Evolutionary conservation across 495 filamentous ascomycete genomes (phyloP).

Genomic region (Parathielavia appendiculata): DNA sequence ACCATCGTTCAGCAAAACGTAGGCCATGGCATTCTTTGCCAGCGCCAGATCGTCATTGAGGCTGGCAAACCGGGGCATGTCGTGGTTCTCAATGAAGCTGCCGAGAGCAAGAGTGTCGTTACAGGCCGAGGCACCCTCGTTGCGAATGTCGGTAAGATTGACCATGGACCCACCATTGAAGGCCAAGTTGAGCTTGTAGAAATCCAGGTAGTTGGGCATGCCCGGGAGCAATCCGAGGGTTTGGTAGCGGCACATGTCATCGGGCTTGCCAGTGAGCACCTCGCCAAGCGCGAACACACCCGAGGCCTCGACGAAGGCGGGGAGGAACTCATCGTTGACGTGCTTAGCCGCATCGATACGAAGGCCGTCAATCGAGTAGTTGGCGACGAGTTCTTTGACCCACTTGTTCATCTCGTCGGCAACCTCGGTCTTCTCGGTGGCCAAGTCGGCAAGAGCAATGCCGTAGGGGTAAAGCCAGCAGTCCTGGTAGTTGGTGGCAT

Average conservation of each 20-base stretch:
- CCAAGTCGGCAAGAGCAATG: constrained; percentile 63
- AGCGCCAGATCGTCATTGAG: constrained; percentile 51
- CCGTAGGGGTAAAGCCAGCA: constrained; percentile 60
- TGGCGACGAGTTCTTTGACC: constrained; percentile 58
- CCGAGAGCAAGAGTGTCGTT: constrained; percentile 41
- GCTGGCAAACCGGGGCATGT: constrained; percentile 63
- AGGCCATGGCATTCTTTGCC: constrained; percentile 67
- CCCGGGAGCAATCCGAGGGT: constrained; percentile 49
- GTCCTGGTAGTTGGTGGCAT: constrained; percentile 40
- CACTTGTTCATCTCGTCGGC: constrained; percentile 55
- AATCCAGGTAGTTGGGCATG: constrained; percentile 64
- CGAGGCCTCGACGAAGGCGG: constrained; percentile 55
- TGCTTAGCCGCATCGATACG: constrained; percentile 72
- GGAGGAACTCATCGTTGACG: constrained; percentile 66
- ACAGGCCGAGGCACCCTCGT: constrained; percentile 23
- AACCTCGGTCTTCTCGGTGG: constrained; percentile 55
- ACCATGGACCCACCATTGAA: constrained; percentile 27
- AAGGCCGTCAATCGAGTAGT: constrained; percentile 76
- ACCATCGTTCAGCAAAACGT: constrained; percentile 61
- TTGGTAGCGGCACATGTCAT: constrained; percentile 33
- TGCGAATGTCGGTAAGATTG: constrained; percentile 16
- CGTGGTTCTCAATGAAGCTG: constrained; percentile 76
- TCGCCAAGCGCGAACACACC: constrained; percentile 72
- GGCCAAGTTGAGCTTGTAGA: constrained; percentile 55
- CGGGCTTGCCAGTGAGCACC: constrained; percentile 37